Evolutionary conservation across 306 rosid species (phyloP).

Genomic region (Cyclanthera cordifolia): DNA sequence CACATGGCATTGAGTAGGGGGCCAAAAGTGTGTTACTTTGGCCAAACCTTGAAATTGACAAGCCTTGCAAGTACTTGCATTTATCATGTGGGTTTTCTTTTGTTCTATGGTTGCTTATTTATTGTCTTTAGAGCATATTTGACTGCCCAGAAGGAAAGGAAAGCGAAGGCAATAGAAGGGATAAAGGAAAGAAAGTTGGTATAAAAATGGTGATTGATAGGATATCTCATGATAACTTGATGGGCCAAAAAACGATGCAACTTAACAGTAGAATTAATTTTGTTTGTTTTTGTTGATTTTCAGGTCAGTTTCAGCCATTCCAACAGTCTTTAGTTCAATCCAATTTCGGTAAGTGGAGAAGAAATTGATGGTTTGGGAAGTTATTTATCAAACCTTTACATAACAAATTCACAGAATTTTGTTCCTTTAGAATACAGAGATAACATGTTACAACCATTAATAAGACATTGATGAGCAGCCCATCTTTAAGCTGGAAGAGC

Average conservation of each 20-base stretch:
- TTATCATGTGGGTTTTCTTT: too few relatives aligned
- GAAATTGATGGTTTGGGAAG: too few relatives aligned
- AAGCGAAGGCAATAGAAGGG: too few relatives aligned
- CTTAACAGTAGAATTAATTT: too few relatives aligned
- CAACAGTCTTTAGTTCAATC: slow-evolving; percentile 10
- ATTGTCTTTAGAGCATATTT: too few relatives aligned
- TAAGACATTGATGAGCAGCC: background rate
- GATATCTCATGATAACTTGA: too few relatives aligned
- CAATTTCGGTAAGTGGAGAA: too few relatives aligned
- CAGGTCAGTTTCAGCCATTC: slow-evolving; percentile 66
- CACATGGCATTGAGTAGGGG: background rate
- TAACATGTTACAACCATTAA: slow-evolving; percentile 2
- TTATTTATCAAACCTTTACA: background rate
- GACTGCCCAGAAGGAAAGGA: too few relatives aligned
- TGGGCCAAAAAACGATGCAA: too few relatives aligned
- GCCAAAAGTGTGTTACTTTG: background rate
- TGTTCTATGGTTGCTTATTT: too few relatives aligned
- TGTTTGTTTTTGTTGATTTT: slow-evolving; percentile 2
- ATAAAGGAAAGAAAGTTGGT: too few relatives aligned
- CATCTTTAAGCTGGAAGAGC: slow-evolving; percentile 1
- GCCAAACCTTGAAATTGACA: background rate
- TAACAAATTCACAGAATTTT: background rate
- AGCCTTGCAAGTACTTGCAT: background rate
- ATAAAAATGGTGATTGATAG: too few relatives aligned
- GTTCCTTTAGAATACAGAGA: background rate